Percentiles rank a stretch among this genome's conserved stretches.
Evolutionary conservation across 1,284 basidiomycete genomes (phyloP).

Genomic region (Papiliotrema flavescens): DNA sequence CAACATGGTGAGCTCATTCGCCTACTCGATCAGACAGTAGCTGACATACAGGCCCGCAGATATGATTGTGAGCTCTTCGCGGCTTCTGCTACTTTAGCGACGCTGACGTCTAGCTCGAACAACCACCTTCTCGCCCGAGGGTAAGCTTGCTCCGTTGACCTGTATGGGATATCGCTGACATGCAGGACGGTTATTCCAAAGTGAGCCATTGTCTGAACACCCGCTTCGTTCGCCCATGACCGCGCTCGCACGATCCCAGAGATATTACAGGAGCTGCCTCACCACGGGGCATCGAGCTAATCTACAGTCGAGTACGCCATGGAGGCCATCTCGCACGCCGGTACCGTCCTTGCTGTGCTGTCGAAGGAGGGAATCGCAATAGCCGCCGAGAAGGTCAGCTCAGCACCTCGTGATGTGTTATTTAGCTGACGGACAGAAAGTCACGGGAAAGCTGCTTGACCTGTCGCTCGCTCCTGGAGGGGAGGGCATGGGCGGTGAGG

Average conservation of each 20-base stretch:
- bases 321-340: constrained; percentile 97
- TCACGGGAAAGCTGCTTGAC: constrained; percentile 95
- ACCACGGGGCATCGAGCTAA: too few relatives aligned
- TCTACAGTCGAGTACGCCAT: constrained; percentile 94
- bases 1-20: not conserved
- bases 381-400: constrained; percentile 80
- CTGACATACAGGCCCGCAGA: constrained; percentile 65
- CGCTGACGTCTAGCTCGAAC: constrained; percentile 55
- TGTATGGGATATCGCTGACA: constrained; percentile 16
- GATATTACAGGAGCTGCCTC: too few relatives aligned
- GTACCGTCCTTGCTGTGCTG: constrained; percentile 90
- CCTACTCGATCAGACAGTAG: not conserved
- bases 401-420: not conserved
- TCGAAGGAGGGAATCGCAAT: constrained; percentile 93
- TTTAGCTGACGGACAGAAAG: constrained; percentile 57
- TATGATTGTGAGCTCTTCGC: constrained; percentile 69
- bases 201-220: constrained; percentile 54
- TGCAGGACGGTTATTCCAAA: constrained; percentile 82
- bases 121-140: constrained; percentile 94
- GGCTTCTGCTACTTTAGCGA: not conserved
- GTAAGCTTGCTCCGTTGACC: constrained; percentile 51
- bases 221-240: too few relatives aligned
- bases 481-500: constrained; percentile 64
- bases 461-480: constrained; percentile 69
- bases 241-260: too few relatives aligned